Evolutionary conservation across 1,139 yeast genomes (phyloP).

Genomic region (Lodderomyces beijingensis): DNA sequence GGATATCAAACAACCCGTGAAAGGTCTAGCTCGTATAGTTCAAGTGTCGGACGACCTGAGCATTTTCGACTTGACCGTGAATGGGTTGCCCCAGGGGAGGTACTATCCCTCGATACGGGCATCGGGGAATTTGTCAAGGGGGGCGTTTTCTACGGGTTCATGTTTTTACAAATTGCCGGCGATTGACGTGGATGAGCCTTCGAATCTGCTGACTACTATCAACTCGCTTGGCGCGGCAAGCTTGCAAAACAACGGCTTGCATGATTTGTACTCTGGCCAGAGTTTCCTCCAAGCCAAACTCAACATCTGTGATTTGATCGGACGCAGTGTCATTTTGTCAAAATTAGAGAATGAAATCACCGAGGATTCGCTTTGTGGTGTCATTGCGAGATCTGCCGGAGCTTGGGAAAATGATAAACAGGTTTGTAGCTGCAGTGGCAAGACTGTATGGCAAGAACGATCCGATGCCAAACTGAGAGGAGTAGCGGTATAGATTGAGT

Average conservation of each 20-base stretch:
- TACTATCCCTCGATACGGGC: slow-evolving; percentile 68
- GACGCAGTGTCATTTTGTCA: slow-evolving; percentile 71
- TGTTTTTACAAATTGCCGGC: slow-evolving; percentile 45
- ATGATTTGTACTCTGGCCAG: slow-evolving; percentile 51
- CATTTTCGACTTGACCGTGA: slow-evolving; percentile 73
- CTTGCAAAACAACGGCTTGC: slow-evolving; percentile 13
- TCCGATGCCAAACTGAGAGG: slow-evolving; percentile 64
- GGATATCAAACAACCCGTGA: slow-evolving; percentile 57
- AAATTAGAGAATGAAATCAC: slow-evolving; percentile 34
- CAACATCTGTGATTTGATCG: slow-evolving; percentile 63
- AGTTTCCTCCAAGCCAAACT: slow-evolving; percentile 57
- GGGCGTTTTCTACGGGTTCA: slow-evolving; percentile 67
- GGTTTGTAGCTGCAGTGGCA: slow-evolving; percentile 93
- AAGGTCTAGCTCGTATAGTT: slow-evolving; percentile 88
- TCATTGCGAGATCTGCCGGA: slow-evolving; percentile 94
- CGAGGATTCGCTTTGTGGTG: slow-evolving; percentile 63
- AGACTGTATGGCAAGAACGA: slow-evolving; percentile 94
- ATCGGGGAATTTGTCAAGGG: slow-evolving; percentile 73
- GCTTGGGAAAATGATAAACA: slow-evolving; percentile 93
- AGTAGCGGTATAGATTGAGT: slow-evolving; percentile 19
- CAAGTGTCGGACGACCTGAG: slow-evolving; percentile 49
- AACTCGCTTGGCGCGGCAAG: slow-evolving; percentile 35
- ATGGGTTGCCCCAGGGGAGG: slow-evolving; percentile 60
- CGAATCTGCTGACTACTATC: slow-evolving; percentile 29
- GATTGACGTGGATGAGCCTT: slow-evolving; percentile 39